Evolutionary conservation across 1,284 basidiomycete genomes (phyloP), one percentile per base, ranked within the genome.

Genomic region (Trametes sp.): DNA sequence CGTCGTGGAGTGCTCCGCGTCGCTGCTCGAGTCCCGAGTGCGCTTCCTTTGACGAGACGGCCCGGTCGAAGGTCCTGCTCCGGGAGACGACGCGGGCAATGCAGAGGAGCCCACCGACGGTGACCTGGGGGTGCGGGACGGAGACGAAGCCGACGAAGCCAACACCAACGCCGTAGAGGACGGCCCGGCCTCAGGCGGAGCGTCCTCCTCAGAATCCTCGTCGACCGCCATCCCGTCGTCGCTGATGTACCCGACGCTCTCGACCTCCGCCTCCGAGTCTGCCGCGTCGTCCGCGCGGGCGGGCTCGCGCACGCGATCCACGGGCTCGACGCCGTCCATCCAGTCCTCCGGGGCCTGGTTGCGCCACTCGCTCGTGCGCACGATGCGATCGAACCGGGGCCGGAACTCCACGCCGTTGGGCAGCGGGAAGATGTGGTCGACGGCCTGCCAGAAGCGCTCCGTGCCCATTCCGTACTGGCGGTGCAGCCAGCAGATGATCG

Each of bases 221-320:
- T 46, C 45, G 19, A 28, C 14, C 7, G 11, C 45, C 45, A 46
- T 46, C 11, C 10, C 45, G 38, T 59, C 54, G 21, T 59, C 54
- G 51, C 41, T 45, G 24, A 57, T 13, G 54, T 54, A 61, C 33
- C 60, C 58, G 35, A 60, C 45, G 52, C 58, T 60, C 52, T 60
- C 58, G n/a, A 24, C 26, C 4, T 61, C 49, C 14, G 63, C 58
- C 19, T 60, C 45, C 14, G 62, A 57, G 50, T 67, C 61, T 14
- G 62, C 65, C 1, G 62, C 65, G 26, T 67, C 62, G 51, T 67
- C 65, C 14, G 65, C 60, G 23, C 45, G 57, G 16, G 62, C 45
- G 7, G 62, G 45, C 19, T 55, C 57, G 31, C 42, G 36, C 21
- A 56, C 58, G 45, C 61, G 57, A 16, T 58, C 59, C 14, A 57